Conservation (phyloP, 768 basidiomycete species). For the Boletus rubescentipes region DNA sequence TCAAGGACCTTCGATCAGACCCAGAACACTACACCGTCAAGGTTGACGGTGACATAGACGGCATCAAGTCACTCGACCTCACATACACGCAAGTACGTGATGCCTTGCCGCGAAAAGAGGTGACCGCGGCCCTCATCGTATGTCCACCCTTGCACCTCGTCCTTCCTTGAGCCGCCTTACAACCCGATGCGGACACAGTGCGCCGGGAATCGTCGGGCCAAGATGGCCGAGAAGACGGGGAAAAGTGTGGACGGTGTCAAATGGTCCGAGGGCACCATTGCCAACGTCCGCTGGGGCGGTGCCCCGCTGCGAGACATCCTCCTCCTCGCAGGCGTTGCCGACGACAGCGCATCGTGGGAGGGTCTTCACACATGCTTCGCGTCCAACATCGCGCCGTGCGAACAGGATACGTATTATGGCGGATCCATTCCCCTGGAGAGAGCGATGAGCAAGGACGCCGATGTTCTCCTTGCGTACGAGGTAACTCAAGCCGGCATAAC, state of each 20-base stretch:
- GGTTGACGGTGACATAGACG: constrained; percentile 27
- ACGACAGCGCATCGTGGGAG: constrained; percentile 15
- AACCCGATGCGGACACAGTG: constrained; percentile 36
- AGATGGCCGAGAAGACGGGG: constrained; percentile 58
- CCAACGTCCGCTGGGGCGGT: constrained; percentile 69
- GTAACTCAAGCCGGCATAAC: constrained; percentile 27
- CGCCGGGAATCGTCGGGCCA: constrained; percentile 65
- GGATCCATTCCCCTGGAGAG: constrained; percentile 58
- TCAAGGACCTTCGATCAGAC: constrained; percentile 22
- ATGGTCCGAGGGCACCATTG: constrained; percentile 69
- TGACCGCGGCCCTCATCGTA: constrained; percentile 60
- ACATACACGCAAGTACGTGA: constrained; percentile 18
- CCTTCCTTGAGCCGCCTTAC: not conserved
- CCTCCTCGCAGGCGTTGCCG: constrained; percentile 39
- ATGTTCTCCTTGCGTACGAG: constrained; percentile 63
- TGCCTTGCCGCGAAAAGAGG: constrained; percentile 23
- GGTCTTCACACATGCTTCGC: constrained; percentile 58
- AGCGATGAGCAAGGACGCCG: constrained; percentile 45
- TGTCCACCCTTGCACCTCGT: constrained; percentile 7
- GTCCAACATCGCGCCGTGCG: constrained; percentile 57
- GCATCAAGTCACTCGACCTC: constrained; percentile 16
- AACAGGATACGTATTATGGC: constrained; percentile 63
- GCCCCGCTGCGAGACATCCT: constrained; percentile 58
- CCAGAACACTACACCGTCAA: constrained; percentile 25
- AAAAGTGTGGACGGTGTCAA: constrained; percentile 51